phyloP scores from a whole-genome alignment of 495 filamentous ascomycete genomes.

The Talaromyces borbonicus region DNA sequence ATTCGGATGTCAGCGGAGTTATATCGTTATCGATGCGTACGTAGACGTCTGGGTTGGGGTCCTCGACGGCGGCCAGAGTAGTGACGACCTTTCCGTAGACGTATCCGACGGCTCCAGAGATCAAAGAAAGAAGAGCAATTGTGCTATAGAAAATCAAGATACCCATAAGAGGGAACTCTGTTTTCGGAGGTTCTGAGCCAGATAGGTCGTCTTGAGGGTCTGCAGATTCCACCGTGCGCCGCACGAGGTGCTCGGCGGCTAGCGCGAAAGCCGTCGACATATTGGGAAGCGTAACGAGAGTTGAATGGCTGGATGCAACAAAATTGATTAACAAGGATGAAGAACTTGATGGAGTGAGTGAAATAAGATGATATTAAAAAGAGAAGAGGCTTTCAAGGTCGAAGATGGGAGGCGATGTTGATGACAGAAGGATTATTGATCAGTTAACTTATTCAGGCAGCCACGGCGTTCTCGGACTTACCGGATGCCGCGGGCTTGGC shows the following conservation, averaged over 20 bases:
- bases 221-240: conserved; percentile 10
- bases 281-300: neutral
- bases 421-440: no score
- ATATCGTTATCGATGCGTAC: conserved; percentile 31
- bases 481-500: no score
- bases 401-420: no score
- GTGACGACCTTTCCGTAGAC: conserved; percentile 48
- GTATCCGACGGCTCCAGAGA: conserved; percentile 31
- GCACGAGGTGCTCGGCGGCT: conserved; percentile 14
- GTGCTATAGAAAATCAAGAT: conserved; percentile 10
- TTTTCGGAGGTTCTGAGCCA: conserved; percentile 4
- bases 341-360: neutral
- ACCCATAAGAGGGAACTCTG: conserved; percentile 8
- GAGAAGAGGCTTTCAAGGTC: no score
- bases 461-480: no score
- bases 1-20: conserved; percentile 21
- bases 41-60: conserved; percentile 48
- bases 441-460: no score
- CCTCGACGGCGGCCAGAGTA: conserved; percentile 53
- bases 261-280: conserved; percentile 4
- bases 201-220: conserved; percentile 9
- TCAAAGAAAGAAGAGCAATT: conserved; percentile 9
- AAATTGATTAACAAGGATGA: neutral
- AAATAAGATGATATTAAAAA: neutral
- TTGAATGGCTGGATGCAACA: neutral